Percentiles rank a stretch among this genome's conserved stretches.
phyloP scores from a whole-genome alignment of 352 stramenopile species.

The Phytopythium ostracodes region DNA sequence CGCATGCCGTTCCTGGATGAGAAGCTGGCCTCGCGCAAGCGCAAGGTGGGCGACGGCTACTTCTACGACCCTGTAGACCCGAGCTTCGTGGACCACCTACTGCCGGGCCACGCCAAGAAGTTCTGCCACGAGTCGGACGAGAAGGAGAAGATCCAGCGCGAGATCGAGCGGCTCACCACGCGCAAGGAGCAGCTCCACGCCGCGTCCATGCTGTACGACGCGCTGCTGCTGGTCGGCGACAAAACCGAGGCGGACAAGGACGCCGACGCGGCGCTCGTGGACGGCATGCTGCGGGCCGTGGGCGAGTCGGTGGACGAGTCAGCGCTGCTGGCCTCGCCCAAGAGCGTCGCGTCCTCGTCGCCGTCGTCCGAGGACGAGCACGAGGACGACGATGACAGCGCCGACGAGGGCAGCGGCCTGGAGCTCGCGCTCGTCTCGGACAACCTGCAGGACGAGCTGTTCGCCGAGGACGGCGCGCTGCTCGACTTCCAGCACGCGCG shows the following conservation, averaged over 20 bases:
- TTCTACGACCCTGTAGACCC: conserved; percentile 86
- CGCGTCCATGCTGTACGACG: conserved; percentile 29
- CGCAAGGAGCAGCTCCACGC: conserved; percentile 53
- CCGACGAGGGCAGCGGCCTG: conserved; percentile 8
- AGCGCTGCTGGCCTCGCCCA: conserved; percentile 42
- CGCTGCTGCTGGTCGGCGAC: conserved; percentile 19
- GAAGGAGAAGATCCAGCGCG: conserved; percentile 76
- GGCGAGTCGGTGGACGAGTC: conserved; percentile 26
- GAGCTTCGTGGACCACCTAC: conserved; percentile 79
- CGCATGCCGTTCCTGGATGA: conserved; percentile 82
- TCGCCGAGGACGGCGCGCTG: conserved; percentile 62
- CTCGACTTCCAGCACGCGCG: conserved; percentile 49
- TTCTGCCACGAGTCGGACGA: conserved; percentile 80
- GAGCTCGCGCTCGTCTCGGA: conserved; percentile 71
- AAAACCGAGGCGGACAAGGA: conserved; percentile 13
- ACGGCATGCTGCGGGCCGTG: conserved; percentile 53
- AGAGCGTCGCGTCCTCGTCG: conserved; percentile 56
- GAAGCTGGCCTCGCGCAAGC: conserved; percentile 78
- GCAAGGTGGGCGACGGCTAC: conserved; percentile 76
- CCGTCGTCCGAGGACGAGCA: conserved; percentile 40
- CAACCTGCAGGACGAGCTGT: conserved; percentile 70
- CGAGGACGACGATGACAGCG: conserved; percentile 29
- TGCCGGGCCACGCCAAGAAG: conserved; percentile 76
- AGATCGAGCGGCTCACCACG: conserved; percentile 78
- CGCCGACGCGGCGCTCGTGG: conserved; percentile 46